Conservation (phyloP, 2,329 filamentous ascomycete species). For the Gnomoniopsis sp. region DNA sequence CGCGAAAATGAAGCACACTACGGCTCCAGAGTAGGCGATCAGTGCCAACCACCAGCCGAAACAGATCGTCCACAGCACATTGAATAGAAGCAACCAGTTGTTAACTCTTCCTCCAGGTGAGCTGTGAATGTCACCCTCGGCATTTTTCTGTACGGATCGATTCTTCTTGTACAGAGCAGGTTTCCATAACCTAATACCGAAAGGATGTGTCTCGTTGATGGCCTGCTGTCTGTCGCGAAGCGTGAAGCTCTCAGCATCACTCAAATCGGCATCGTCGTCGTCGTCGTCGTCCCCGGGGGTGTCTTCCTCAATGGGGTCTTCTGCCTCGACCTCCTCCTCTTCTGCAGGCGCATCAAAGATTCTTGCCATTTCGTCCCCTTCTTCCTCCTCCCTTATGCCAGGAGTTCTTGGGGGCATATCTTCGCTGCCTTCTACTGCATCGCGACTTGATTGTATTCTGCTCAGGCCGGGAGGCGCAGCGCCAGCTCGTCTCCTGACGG, state of each 20-base stretch:
- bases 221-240: slow-evolving; percentile 94
- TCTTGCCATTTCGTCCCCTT: slow-evolving; percentile 18
- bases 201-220: slow-evolving; percentile 98
- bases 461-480: slow-evolving; percentile 27
- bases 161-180: slow-evolving; percentile 97
- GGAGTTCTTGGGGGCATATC: slow-evolving; percentile 8
- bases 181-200: slow-evolving; percentile 98
- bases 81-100: slow-evolving; percentile 81
- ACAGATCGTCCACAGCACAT: slow-evolving; percentile 81
- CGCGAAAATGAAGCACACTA: slow-evolving; percentile 75
- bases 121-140: slow-evolving; percentile 95
- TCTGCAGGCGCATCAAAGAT: background rate
- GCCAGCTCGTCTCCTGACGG: slow-evolving; percentile 35
- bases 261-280: too few species aligned
- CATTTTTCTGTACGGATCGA: slow-evolving; percentile 91
- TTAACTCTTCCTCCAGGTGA: slow-evolving; percentile 84
- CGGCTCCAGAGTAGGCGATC: slow-evolving; percentile 69
- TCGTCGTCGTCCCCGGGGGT: slow-evolving; percentile 60
- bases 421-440: slow-evolving; percentile 24
- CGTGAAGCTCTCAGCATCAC: slow-evolving; percentile 96
- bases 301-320: slow-evolving; percentile 34
- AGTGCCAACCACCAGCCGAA: slow-evolving; percentile 96
- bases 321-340: slow-evolving; percentile 24
- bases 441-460: slow-evolving; percentile 27
- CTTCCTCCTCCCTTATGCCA: slow-evolving; percentile 13